Conservation (phyloP, 2,329 filamentous ascomycete species). For the Paramyrothecium sp. region DNA sequence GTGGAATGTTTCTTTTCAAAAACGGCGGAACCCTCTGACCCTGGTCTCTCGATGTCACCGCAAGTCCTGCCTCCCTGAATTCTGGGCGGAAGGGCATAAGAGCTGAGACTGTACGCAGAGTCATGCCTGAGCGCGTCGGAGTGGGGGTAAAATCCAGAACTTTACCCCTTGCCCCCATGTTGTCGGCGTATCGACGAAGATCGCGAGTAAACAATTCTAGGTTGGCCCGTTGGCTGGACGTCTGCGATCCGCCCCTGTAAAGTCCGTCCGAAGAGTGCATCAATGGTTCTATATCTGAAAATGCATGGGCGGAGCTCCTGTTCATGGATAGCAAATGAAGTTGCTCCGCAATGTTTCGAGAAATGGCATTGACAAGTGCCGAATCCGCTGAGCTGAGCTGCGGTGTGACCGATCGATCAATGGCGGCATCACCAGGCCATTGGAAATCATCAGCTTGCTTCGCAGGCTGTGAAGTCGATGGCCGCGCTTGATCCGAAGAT, state of each 20-base stretch:
- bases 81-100: conserved; percentile 53
- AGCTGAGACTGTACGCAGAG: conserved; percentile 49
- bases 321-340: conserved; percentile 35
- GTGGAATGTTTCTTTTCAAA: background rate
- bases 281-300: background rate
- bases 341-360: conserved; percentile 44
- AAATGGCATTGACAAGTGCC: conserved; percentile 41
- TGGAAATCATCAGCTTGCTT: background rate
- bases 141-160: conserved; percentile 37
- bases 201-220: conserved; percentile 34
- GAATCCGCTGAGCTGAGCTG: conserved; percentile 33
- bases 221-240: conserved; percentile 40
- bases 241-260: conserved; percentile 31
- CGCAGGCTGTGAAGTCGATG: too few species aligned
- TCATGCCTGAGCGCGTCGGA: conserved; percentile 37
- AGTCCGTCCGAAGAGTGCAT: conserved; percentile 3
- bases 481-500: too few species aligned
- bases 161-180: conserved; percentile 34
- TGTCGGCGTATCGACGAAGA: conserved; percentile 27
- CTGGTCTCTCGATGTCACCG: conserved; percentile 51
- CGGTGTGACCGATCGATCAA: conserved; percentile 13
- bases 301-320: background rate
- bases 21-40: conserved; percentile 25
- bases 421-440: conserved; percentile 12
- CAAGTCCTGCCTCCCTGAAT: conserved; percentile 53